These are phyloP conservation scores for Malassezia equina DNA, from an alignment of 1,284 basidiomycete genomes.

Conservation along the genomic window DNA sequence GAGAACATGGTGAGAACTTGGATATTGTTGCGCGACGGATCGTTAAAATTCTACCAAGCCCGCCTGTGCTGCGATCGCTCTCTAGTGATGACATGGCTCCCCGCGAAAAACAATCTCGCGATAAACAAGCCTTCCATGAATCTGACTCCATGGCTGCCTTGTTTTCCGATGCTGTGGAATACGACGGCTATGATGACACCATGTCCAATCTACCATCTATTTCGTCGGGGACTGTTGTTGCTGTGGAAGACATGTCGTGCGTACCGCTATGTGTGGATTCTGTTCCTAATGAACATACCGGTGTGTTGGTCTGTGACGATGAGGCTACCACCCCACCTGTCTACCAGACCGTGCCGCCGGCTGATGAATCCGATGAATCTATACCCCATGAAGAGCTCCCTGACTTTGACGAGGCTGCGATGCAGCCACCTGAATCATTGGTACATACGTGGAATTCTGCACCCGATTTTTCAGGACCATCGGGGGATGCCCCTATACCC, in stretches of 20 bases:
- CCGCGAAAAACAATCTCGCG: background rate
- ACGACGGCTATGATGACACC: constrained; percentile 36
- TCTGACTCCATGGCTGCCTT: constrained; percentile 4
- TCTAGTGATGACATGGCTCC: background rate
- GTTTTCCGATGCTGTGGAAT: constrained; percentile 29
- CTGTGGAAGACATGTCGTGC: background rate
- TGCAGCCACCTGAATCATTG: background rate
- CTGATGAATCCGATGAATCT: background rate
- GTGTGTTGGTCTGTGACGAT: background rate
- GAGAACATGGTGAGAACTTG: constrained; percentile 21
- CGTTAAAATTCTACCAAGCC: constrained; percentile 35
- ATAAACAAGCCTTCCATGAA: background rate
- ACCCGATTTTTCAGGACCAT: background rate
- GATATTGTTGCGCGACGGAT: constrained; percentile 27
- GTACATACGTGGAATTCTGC: background rate
- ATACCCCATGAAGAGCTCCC: constrained; percentile 4
- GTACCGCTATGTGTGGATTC: background rate
- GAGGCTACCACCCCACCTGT: background rate
- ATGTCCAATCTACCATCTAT: background rate
- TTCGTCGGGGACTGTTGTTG: background rate
- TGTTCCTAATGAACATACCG: background rate
- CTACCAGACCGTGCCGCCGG: background rate
- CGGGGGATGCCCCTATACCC: background rate
- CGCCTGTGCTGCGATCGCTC: constrained; percentile 20
- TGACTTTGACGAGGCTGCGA: constrained; percentile 9